These are phyloP conservation scores for Candida argentea DNA, from an alignment of 805 yeast genomes.

Conservation along the genomic window DNA sequence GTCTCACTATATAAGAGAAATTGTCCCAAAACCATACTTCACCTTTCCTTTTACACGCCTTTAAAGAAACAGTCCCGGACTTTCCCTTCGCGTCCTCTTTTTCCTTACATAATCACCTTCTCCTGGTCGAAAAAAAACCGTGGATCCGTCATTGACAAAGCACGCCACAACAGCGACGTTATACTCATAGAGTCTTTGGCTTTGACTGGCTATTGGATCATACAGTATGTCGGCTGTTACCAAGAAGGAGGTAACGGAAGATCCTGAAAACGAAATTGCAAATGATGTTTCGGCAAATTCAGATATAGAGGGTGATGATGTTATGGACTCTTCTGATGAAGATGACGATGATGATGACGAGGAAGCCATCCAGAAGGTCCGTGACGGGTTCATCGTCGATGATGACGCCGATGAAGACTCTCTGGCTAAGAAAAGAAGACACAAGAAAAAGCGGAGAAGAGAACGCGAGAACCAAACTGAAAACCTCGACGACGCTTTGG, in stretches of 20 bases:
- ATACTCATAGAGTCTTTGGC: too few relatives aligned
- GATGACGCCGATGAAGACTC: slow-evolving; percentile 59
- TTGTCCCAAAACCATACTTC: too few relatives aligned
- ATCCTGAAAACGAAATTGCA: slow-evolving; percentile 27
- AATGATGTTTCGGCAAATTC: slow-evolving; percentile 21
- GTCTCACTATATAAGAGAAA: too few relatives aligned
- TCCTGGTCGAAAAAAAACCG: too few relatives aligned
- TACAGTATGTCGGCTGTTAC: too few relatives aligned
- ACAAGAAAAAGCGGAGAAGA: slow-evolving; percentile 33
- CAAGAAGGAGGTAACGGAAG: too few relatives aligned
- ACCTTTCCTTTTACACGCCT: too few relatives aligned
- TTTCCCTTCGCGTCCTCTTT: too few relatives aligned
- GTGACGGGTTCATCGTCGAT: slow-evolving; percentile 91
- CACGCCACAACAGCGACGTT: too few relatives aligned
- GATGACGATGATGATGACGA: slow-evolving; percentile 82
- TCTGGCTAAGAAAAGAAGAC: slow-evolving; percentile 18
- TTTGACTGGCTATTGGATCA: slow-evolving; percentile 2
- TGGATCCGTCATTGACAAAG: too few relatives aligned
- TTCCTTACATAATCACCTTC: too few relatives aligned
- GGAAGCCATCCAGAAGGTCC: slow-evolving; percentile 72
- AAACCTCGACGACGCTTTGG: slow-evolving; percentile 59
- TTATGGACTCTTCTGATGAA: slow-evolving; percentile 68
- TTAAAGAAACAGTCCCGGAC: too few relatives aligned
- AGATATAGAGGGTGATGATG: slow-evolving; percentile 27
- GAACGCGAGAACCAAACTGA: slow-evolving; percentile 11